Base-by-base conservation (phyloP, 495 filamentous ascomycete species). In the Aspergillus indologenus region DNA sequence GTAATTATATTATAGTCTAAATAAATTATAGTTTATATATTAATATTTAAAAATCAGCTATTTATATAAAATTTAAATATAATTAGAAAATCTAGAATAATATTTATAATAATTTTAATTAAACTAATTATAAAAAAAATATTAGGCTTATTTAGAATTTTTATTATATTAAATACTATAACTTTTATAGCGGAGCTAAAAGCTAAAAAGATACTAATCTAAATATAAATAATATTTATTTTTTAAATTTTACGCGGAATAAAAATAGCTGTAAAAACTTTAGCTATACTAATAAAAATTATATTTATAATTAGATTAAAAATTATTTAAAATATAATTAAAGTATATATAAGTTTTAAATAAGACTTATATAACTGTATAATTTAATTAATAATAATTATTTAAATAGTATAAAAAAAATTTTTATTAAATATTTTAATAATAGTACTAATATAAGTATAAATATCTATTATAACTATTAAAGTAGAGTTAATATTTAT, bases 351-450 rank as follows among this genome's bases (percentile, higher is more conserved):
- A 9, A 92, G 80, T 5, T 73, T 67, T 21, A 90, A 66, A 0
- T 88, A 81, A 8, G 81, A 75, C 6, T 69, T 29, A 2, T 79
- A 60, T 1, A 74, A 75, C 12, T 87, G 80, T 2, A 82, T 82
- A 7, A 79, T 67, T 51, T 80, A 80, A 71, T 91, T 86, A 11
- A 84, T 88, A 61, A 91, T 90, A 57, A 87, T 76, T 17, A 86
- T 71, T 84, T 85, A 91, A 7, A 87, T 80, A 0, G 86, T 81
- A 21, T 87, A 76, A 0, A 88, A 88, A 7, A 91, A 82, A 15
- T 87, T 87, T 63, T 92, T 87, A 69, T 91, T 91, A 45, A 91
- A 70, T 1, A 89, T 86, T 61, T 91, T 82, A 0, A 79, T 82
- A 17, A 90, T 76, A 18, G 83, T 76, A 23, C 81, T 78, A 60